A percentile compares a stretch with the other conserved stretches of the same genome.
These are phyloP conservation scores for Blumeria hordei DNA, from an alignment of 2,329 filamentous ascomycete genomes.

Conservation along the genomic window DNA sequence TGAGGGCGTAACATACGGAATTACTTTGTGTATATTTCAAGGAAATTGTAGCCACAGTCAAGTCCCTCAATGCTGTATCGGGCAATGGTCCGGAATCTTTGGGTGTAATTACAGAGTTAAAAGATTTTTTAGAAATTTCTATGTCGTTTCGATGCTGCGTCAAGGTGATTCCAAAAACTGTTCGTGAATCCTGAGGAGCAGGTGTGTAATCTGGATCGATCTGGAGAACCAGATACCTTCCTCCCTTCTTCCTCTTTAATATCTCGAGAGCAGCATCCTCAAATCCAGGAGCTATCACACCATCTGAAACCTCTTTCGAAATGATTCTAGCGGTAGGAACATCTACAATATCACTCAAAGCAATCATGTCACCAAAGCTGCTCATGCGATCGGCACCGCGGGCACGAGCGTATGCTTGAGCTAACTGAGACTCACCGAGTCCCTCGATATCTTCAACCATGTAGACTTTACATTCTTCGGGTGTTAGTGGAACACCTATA, in stretches of 20 bases:
- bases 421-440: slow-evolving; percentile 63
- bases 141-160: slow-evolving; percentile 85
- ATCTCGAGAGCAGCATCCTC: slow-evolving; percentile 68
- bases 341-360: slow-evolving; percentile 75
- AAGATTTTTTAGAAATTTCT: slow-evolving; percentile 62
- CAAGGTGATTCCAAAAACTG: slow-evolving; percentile 73
- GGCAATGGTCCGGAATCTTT: slow-evolving; percentile 52
- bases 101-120: slow-evolving; percentile 65
- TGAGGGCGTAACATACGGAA: slow-evolving; percentile 89
- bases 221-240: slow-evolving; percentile 86
- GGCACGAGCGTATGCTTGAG: slow-evolving; percentile 87
- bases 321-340: slow-evolving; percentile 91
- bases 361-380: slow-evolving; percentile 92
- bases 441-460: slow-evolving; percentile 91
- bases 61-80: slow-evolving; percentile 62
- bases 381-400: slow-evolving; percentile 96
- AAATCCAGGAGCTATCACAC: slow-evolving; percentile 80
- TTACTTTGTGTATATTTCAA: slow-evolving; percentile 98
- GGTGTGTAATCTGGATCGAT: slow-evolving; percentile 79
- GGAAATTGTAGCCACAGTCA: slow-evolving; percentile 88
- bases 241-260: slow-evolving; percentile 92
- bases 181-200: slow-evolving; percentile 49
- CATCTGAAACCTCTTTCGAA: slow-evolving; percentile 90
- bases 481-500: slow-evolving; percentile 66
- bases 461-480: slow-evolving; percentile 87